Conservation (phyloP, 148 eudicot genomes). For the Diospyros kaki region DNA sequence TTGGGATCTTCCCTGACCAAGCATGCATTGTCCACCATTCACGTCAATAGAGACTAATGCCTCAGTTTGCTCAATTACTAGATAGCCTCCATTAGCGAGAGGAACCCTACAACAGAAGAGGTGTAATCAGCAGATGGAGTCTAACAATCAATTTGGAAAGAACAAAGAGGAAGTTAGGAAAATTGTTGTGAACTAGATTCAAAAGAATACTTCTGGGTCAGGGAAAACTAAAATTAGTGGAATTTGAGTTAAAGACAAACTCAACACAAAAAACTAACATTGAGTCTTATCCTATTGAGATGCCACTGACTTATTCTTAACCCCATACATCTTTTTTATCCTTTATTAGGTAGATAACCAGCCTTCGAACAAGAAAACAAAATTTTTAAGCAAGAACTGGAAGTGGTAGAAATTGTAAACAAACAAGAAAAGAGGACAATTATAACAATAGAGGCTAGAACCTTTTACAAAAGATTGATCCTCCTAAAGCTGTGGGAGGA, state of each 20-base stretch:
- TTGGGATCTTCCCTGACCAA: constrained; percentile 85
- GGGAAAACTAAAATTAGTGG: not conserved
- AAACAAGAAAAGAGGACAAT: not conserved
- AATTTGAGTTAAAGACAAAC: not conserved
- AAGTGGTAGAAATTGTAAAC: not conserved
- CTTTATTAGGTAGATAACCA: not conserved
- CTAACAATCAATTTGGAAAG: not conserved
- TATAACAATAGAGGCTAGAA: not conserved
- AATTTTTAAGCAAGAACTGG: not conserved
- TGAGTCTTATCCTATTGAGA: not conserved
- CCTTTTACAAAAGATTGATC: not conserved
- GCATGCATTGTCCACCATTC: constrained; percentile 90
- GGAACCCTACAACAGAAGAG: constrained; percentile 50
- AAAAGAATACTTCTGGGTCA: not conserved
- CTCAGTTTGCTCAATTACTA: constrained; percentile 96
- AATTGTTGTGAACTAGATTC: not conserved
- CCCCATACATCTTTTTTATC: not conserved
- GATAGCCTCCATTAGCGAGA: constrained; percentile 82
- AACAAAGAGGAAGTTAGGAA: not conserved
- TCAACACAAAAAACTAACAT: not conserved
- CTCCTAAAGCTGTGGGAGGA: not conserved
- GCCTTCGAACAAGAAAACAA: not conserved
- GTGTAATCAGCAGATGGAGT: constrained; percentile 23
- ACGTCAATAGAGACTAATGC: constrained; percentile 94
- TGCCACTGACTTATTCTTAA: not conserved